Percentiles rank a stretch among this genome's conserved stretches.
These are phyloP conservation scores for Malus hybrid DNA, from an alignment of 331 rosid genomes.

Conservation along the genomic window DNA sequence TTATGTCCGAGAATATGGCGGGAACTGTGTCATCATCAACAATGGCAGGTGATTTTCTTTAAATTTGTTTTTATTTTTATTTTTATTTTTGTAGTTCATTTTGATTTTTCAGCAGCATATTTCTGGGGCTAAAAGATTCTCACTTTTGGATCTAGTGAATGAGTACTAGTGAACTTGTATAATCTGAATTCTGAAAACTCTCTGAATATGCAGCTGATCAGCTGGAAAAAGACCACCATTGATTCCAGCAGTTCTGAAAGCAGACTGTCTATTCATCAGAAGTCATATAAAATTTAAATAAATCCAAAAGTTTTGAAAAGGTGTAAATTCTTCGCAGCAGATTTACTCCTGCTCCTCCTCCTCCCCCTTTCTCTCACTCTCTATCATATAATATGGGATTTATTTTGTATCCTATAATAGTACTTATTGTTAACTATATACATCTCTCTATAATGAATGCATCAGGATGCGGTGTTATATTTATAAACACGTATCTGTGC, in stretches of 20 bases:
- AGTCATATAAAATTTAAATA: background rate
- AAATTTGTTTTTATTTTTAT: background rate
- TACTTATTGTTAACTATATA: background rate
- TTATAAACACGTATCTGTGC: background rate
- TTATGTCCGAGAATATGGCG: conserved; percentile 51
- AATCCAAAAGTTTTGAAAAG: conserved; percentile 5
- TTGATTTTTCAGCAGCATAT: background rate
- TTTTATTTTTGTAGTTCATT: background rate
- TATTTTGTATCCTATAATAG: background rate
- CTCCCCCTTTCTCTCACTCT: background rate
- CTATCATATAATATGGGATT: background rate
- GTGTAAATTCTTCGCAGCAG: conserved; percentile 9
- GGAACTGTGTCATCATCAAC: conserved; percentile 41
- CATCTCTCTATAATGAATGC: background rate
- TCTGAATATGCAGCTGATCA: conserved; percentile 6
- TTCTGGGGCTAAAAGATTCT: background rate
- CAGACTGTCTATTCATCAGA: background rate
- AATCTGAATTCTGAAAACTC: conserved; percentile 5
- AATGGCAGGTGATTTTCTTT: conserved; percentile 36
- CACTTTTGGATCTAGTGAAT: background rate
- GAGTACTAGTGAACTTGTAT: no score
- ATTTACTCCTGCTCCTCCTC: background rate
- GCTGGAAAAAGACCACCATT: conserved; percentile 6
- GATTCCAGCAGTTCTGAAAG: background rate
- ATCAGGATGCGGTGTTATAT: background rate